Evolutionary conservation across 768 basidiomycete genomes (phyloP), one percentile per base, ranked within the genome.

Genomic region (Mycena chlorophos): DNA sequence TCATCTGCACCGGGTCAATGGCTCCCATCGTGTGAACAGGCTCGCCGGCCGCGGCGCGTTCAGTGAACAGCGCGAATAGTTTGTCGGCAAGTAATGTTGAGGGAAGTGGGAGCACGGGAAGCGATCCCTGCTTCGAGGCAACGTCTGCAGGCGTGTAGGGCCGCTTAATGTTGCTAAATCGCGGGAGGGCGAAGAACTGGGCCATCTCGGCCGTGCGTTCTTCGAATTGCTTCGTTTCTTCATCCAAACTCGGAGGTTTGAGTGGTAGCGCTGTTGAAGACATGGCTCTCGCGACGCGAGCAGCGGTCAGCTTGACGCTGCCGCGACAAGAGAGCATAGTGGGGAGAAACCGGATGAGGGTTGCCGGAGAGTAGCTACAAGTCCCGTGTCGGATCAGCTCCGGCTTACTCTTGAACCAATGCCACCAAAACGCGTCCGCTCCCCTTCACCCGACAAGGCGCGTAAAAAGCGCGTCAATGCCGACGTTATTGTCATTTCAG

Each of bases 1-100:
- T 94, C 89, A 94, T 91, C 73, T 92, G 94, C 14, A 94, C 83
- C 0, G 94, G 93, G 68, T 97, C 95, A 58, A 97, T 88, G 3
- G 91, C 93, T 37, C 94, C 94, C 83, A 95, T 87, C 1, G 94
- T 96, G 64, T 92, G 90, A 13, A 96, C 82, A 0, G 94, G 92
- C 60, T 77, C 76, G 27, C 81, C 80, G 34, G 80, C 81, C 31
- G 76, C 79, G 22, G 84, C 82, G 40, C 87, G 85, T 46, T 82
- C 79, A 19, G 78, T 74, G 45, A 98, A 78, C 8, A 86, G 66
- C 13, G 76, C 74, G 68, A 83, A 89, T n/a, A 98, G 80, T 71
- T 96, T 96, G 75, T 93, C 82, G 16, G 94, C 86, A 6, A 91
- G 81, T n/a, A 91, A 68, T 6, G 87, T 85, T 2, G 87, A 86